phyloP scores from a whole-genome alignment of 2,329 filamentous ascomycete genomes.

The Fusarium metavorans region DNA sequence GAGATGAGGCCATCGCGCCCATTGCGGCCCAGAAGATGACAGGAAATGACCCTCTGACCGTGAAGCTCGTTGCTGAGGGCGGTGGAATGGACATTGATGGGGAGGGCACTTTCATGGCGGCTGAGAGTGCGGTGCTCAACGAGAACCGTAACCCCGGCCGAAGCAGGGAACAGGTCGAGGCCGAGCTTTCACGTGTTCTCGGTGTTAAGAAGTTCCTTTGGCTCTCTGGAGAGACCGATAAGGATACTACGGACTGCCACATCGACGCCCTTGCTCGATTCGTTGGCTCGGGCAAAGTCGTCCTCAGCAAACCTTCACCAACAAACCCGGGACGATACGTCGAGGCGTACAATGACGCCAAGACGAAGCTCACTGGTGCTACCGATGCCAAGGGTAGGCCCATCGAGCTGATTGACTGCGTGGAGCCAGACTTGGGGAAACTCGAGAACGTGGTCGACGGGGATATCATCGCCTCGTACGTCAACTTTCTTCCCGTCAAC shows the following conservation, averaged over 20 bases:
- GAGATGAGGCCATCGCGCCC: not conserved
- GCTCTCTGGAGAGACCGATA: not conserved
- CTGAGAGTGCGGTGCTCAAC: not conserved
- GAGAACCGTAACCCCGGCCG: not conserved
- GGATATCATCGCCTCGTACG: slow-evolving; percentile 2
- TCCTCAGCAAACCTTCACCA: not conserved
- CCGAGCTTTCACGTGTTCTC: not conserved
- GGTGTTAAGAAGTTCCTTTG: not conserved
- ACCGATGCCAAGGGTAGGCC: not conserved
- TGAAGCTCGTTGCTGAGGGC: not conserved
- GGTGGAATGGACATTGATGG: not conserved
- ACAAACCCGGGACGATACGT: not conserved
- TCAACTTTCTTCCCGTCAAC: not conserved
- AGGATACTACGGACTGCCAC: not conserved
- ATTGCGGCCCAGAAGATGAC: not conserved
- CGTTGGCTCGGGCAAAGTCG: not conserved
- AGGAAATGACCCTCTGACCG: not conserved
- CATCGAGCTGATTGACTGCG: not conserved
- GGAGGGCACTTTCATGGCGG: not conserved
- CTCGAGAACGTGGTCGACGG: not conserved
- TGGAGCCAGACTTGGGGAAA: not conserved
- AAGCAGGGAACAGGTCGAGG: not conserved
- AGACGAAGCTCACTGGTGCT: not conserved
- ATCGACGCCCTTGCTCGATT: not conserved
- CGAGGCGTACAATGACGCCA: not conserved